phyloP scores from a whole-genome alignment of 345 rosid species.

The Corymbia maculata region DNA sequence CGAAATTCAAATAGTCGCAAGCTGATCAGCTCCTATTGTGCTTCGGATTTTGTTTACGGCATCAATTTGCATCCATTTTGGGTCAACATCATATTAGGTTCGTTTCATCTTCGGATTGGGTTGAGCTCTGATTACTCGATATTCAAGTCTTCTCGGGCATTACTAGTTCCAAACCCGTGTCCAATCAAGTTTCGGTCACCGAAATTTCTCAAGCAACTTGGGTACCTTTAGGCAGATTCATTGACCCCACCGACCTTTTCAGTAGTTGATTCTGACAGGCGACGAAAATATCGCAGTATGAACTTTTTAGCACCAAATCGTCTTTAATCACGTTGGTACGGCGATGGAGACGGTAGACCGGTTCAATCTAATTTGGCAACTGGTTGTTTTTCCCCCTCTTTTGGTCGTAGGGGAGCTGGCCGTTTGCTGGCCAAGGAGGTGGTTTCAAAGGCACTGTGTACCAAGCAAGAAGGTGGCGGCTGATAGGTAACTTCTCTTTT shows the following conservation, averaged over 20 bases:
- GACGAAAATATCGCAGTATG: background rate
- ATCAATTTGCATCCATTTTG: background rate
- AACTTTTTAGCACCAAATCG: background rate
- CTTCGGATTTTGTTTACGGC: fast-evolving
- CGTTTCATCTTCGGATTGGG: background rate
- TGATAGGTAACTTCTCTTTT: background rate
- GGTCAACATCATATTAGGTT: fast-evolving
- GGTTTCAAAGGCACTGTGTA: background rate
- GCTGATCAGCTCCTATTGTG: background rate
- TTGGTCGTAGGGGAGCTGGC: background rate
- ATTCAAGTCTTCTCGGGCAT: fast-evolving
- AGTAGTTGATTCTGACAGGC: background rate
- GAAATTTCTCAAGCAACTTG: background rate
- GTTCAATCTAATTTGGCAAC: background rate
- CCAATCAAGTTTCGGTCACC: background rate
- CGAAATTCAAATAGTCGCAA: background rate
- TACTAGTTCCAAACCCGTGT: background rate
- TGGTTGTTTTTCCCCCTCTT: background rate
- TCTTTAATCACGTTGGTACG: background rate
- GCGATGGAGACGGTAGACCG: background rate
- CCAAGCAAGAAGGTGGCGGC: background rate
- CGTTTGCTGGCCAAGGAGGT: background rate
- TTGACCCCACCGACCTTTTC: background rate
- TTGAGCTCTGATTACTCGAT: background rate
- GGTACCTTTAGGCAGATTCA: background rate